These are phyloP conservation scores for Juncus effusus DNA, from an alignment of 176 grass and related monocot genomes.

Conservation along the genomic window DNA sequence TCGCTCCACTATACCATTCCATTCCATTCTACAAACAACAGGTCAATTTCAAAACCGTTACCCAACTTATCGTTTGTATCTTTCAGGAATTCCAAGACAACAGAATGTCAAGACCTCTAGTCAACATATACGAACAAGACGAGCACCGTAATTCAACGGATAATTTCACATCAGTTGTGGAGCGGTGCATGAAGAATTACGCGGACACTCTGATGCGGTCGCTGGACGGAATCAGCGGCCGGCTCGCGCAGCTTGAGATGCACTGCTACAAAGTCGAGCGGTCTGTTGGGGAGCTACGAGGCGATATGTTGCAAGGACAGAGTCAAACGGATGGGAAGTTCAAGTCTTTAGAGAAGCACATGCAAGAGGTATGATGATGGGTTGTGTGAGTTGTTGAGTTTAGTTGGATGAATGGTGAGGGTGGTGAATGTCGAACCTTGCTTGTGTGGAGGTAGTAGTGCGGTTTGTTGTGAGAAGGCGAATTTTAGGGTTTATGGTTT, in stretches of 20 bases:
- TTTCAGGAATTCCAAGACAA: constrained; percentile 61
- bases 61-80: too few species aligned
- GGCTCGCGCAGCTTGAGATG: constrained; percentile 77
- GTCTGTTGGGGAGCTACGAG: constrained; percentile 70
- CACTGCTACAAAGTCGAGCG: constrained; percentile 83
- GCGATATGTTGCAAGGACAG: constrained; percentile 76
- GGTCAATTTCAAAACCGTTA: too few species aligned
- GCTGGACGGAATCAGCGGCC: constrained; percentile 78
- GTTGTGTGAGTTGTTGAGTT: too few species aligned
- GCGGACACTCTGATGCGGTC: constrained; percentile 79
- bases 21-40: too few species aligned
- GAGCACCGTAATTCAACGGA: constrained; percentile 36
- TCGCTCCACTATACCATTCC: too few species aligned
- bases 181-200: constrained; percentile 97
- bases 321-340: constrained; percentile 60
- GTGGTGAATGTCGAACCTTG: too few species aligned
- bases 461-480: too few species aligned
- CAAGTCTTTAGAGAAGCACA: constrained; percentile 58
- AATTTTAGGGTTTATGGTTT: too few species aligned
- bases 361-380: constrained; percentile 59
- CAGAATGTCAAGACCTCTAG: constrained; percentile 53
- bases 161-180: constrained; percentile 48
- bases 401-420: too few species aligned
- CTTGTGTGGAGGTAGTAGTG: too few species aligned
- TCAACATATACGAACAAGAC: constrained; percentile 66